Base-by-base conservation (phyloP, 2,329 filamentous ascomycete species). In the Blastomyces percursus region DNA sequence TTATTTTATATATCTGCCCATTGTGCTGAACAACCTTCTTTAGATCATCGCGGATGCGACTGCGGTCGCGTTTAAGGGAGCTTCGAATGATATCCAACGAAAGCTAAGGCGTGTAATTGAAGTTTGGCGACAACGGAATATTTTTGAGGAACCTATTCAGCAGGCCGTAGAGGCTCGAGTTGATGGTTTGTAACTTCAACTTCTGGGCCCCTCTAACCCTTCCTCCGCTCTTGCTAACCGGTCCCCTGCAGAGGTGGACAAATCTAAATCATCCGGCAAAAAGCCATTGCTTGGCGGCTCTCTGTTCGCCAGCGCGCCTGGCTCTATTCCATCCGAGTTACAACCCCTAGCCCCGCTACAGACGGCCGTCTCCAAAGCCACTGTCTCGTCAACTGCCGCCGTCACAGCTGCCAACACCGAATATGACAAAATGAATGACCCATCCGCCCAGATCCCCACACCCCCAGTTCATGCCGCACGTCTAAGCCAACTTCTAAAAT, bases 401-500 rank as follows among this genome's bases (percentile, higher is more conserved):
- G 75, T 90, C 56, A 84, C 84, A 61, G 83, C 84, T 14, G 91
- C 93, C 54, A 88, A 89, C 67, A 80, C 86, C 66, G 93, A 97
- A 68, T 96, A 91, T 71, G 85, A 88, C 59, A 96, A 93, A 74
- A 81, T 95, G 71, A 89, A 86, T 61, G 89, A 91, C 68, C 84
- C 91, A 0, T 80, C 81, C 35, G 83, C 82, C 0, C 79, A 84
- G 1, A 79, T 87, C 1, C 91, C 93, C 0, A 88, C 91, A 0
- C 87, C 92, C 0, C 92, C 94, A 0, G 92, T 99, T 24, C 90
- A 96, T 71, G 94, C 94, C 1, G 93, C 93, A 16, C 88, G 91
- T 35, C 83, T 99, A 9, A 92, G 90, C 67, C 89, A 90, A 2
- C 81, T 99, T n/a, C 82, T 97, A 61, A 96, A 94, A 78, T 89